These are phyloP conservation scores for Elsinoe batatas DNA, from an alignment of 2,329 filamentous ascomycete species.

Conservation along the genomic window DNA sequence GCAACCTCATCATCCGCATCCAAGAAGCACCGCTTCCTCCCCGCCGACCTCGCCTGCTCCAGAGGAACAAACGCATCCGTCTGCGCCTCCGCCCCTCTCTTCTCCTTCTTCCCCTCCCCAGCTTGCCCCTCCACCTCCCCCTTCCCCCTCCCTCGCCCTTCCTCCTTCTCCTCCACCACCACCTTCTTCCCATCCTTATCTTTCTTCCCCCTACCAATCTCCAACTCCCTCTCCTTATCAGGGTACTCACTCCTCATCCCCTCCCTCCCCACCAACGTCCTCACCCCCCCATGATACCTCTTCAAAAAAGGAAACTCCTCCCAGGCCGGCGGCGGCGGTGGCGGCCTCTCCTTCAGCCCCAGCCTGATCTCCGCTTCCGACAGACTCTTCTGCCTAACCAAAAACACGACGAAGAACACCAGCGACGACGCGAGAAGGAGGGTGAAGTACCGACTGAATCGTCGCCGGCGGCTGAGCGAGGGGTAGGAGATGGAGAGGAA, in stretches of 20 bases:
- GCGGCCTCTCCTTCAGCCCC: constrained; percentile 41
- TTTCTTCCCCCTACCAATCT: constrained; percentile 26
- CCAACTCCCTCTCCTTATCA: constrained; percentile 39
- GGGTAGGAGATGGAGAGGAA: constrained; percentile 26
- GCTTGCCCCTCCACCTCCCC: not conserved
- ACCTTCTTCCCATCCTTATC: constrained; percentile 22
- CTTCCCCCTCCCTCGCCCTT: constrained; percentile 23
- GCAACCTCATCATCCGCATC: constrained; percentile 55
- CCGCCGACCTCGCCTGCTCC: constrained; percentile 37
- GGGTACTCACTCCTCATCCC: constrained; percentile 78
- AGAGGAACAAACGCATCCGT: constrained; percentile 48
- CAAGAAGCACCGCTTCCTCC: constrained; percentile 54
- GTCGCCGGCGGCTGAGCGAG: constrained; percentile 31
- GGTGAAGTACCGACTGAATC: constrained; percentile 71
- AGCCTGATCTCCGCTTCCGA: constrained; percentile 46
- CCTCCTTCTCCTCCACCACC: not conserved
- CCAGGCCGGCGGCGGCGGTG: constrained; percentile 63
- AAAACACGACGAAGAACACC: constrained; percentile 63
- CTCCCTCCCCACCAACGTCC: constrained; percentile 54
- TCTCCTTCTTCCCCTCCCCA: constrained; percentile 15
- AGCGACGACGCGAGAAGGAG: constrained; percentile 59
- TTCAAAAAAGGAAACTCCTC: constrained; percentile 76
- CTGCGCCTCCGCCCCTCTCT: constrained; percentile 41
- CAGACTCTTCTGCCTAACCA: constrained; percentile 44
- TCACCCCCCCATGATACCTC: constrained; percentile 82